phyloP scores from a whole-genome alignment of 345 rosid species.

The Syzygium aqueum region DNA sequence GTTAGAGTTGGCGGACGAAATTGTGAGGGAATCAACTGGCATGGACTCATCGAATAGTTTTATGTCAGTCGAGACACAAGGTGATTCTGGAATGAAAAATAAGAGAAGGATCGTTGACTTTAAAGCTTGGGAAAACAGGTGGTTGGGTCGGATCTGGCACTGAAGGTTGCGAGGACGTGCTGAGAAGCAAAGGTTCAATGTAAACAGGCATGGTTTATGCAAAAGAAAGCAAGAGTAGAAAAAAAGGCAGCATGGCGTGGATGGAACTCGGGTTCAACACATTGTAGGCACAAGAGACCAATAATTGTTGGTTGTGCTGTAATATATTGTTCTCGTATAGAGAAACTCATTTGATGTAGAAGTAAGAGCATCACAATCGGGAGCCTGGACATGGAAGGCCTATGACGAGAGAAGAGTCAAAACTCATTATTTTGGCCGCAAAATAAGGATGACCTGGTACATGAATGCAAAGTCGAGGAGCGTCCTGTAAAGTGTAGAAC shows the following conservation, averaged over 20 bases:
- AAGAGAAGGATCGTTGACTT: conserved; percentile 6
- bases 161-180: conserved; percentile 34
- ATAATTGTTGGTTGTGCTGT: neutral
- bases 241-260: neutral
- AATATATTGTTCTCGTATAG: neutral
- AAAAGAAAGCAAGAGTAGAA: neutral
- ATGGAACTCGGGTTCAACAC: neutral
- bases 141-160: conserved; percentile 35
- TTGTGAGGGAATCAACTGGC: no score
- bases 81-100: neutral
- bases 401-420: neutral
- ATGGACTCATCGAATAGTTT: conserved; percentile 23
- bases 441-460: neutral
- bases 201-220: neutral
- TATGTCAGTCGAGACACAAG: neutral
- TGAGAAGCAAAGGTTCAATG: conserved; percentile 8
- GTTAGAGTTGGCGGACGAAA: no score
- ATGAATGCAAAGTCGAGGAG: neutral
- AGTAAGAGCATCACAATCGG: neutral
- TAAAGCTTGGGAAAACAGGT: conserved; percentile 28
- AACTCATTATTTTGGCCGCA: neutral
- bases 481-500: neutral
- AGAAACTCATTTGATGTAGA: neutral
- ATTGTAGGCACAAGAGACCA: neutral
- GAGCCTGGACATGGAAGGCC: neutral